Evolutionary conservation across 805 yeast species (phyloP).

Genomic region (Metschnikowia colocasiae): DNA sequence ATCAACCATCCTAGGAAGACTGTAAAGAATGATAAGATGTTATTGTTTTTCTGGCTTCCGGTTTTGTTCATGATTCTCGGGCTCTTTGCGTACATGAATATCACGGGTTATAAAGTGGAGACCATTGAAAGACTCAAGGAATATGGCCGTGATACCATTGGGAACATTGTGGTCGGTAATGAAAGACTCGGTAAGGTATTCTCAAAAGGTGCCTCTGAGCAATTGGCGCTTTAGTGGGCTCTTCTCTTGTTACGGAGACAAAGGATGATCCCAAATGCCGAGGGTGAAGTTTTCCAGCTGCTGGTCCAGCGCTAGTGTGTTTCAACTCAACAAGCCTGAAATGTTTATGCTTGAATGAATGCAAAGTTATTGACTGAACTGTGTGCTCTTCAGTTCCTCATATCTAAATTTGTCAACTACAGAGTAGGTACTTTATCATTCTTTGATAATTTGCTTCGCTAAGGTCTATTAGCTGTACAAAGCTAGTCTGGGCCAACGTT

Average conservation of each 20-base stretch:
- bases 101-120: slow-evolving; percentile 38
- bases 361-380: neutral
- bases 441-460: neutral
- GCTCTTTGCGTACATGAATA: slow-evolving; percentile 42
- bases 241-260: neutral
- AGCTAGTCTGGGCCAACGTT: no score
- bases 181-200: slow-evolving; percentile 40
- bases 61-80: slow-evolving; percentile 55
- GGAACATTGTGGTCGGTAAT: slow-evolving; percentile 42
- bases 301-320: neutral
- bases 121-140: slow-evolving; percentile 33
- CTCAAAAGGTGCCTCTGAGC: slow-evolving; percentile 12
- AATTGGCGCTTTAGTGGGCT: neutral
- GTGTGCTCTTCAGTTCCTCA: neutral
- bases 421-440: no score
- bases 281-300: neutral
- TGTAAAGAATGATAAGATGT: slow-evolving; percentile 71
- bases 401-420: neutral
- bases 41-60: slow-evolving; percentile 90
- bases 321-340: neutral
- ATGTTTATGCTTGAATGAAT: neutral
- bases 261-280: neutral
- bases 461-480: no score
- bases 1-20: slow-evolving; percentile 45
- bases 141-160: slow-evolving; percentile 34